Conservation (phyloP, 768 basidiomycete species). For the Butyriboletus loyo region DNA sequence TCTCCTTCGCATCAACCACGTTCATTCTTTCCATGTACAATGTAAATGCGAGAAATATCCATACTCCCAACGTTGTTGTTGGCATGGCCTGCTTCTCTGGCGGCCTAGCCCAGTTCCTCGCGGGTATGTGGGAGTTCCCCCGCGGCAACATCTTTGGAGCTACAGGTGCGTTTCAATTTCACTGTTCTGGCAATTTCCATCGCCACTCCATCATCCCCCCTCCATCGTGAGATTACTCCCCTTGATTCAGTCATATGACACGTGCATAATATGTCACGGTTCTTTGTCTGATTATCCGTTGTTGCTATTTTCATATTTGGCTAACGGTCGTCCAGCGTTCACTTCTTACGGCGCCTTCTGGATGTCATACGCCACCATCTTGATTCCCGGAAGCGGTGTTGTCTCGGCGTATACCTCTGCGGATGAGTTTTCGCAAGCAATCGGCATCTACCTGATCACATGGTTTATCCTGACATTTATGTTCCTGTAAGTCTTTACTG, state of each 20-base stretch:
- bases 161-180: conserved; percentile 48
- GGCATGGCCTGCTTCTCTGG: conserved; percentile 87
- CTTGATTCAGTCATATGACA: not conserved
- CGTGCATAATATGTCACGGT: not conserved
- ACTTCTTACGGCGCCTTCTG: conserved; percentile 85
- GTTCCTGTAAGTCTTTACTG: conserved; percentile 47
- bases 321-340: conserved; percentile 51
- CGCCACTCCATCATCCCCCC: not conserved
- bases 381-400: conserved; percentile 70
- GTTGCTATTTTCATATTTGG: not conserved
- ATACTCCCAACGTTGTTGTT: conserved; percentile 64
- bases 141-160: conserved; percentile 69
- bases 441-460: conserved; percentile 71
- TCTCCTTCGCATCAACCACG: conserved; percentile 82
- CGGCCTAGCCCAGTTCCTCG: conserved; percentile 81
- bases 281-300: not conserved
- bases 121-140: conserved; percentile 88
- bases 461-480: conserved; percentile 76
- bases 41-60: conserved; percentile 50
- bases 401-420: conserved; percentile 43
- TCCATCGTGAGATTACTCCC: not conserved
- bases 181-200: not conserved
- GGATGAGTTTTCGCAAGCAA: conserved; percentile 48
- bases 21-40: conserved; percentile 79
- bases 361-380: conserved; percentile 75